Conservation (phyloP, 2,329 filamentous ascomycete species). For the Massarina eburnea region DNA sequence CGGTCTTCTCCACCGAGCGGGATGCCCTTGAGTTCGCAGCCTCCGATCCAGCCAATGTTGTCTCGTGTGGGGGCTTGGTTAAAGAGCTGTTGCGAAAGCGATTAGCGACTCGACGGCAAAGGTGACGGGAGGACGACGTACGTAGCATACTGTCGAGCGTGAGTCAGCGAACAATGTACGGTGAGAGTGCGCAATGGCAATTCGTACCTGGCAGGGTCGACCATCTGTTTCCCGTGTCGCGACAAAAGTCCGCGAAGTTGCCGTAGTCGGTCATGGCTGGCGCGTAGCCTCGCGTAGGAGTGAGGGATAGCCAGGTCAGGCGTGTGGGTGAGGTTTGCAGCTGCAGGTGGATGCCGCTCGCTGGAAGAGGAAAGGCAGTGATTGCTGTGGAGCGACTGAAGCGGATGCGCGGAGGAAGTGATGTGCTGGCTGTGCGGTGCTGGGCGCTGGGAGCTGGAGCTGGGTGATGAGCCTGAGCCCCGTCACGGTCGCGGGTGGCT, state of each 20-base stretch:
- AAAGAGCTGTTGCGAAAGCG: constrained; percentile 60
- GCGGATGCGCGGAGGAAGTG: neutral
- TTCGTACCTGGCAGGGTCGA: constrained; percentile 45
- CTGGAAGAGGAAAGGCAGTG: constrained; percentile 16
- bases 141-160: constrained; percentile 50
- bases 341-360: constrained; percentile 6
- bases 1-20: constrained; percentile 64
- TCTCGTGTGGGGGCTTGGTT: constrained; percentile 60
- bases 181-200: constrained; percentile 5
- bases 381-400: constrained; percentile 2
- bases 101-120: constrained; percentile 28
- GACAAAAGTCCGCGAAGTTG: constrained; percentile 51
- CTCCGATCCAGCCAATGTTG: constrained; percentile 59
- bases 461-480: neutral
- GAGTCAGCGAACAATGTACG: constrained; percentile 20
- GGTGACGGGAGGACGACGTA: constrained; percentile 32
- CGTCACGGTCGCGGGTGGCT: neutral
- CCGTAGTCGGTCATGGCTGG: constrained; percentile 33
- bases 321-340: neutral
- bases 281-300: constrained; percentile 25
- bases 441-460: neutral
- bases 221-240: constrained; percentile 48
- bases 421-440: neutral
- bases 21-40: constrained; percentile 78
- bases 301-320: neutral